A percentile compares a stretch with the other conserved stretches of the same genome.
Conservation (phyloP, 345 rosid genomes). For the Pistacia vera region DNA sequence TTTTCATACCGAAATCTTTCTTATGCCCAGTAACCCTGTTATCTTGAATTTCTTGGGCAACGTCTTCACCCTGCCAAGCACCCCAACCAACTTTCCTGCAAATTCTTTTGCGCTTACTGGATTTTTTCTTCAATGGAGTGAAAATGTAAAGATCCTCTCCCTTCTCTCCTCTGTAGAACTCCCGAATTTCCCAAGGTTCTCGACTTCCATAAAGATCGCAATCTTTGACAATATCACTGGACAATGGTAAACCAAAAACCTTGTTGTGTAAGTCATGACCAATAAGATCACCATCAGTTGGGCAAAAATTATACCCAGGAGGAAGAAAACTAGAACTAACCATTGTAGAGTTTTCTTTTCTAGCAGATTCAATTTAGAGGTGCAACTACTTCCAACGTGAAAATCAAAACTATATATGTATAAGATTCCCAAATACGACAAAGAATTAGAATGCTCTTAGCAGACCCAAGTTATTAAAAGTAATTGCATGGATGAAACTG, state of each 20-base stretch:
- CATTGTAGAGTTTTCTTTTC: too few relatives aligned
- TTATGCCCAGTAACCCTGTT: not conserved
- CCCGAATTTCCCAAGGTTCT: not conserved
- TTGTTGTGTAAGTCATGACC: not conserved
- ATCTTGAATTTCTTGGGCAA: not conserved
- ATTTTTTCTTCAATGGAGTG: not conserved
- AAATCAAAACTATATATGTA: too few relatives aligned
- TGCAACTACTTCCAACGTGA: too few relatives aligned
- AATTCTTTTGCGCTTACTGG: not conserved
- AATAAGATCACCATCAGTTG: not conserved
- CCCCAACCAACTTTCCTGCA: not conserved
- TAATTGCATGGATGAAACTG: too few relatives aligned
- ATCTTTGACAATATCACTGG: not conserved
- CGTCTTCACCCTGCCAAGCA: not conserved
- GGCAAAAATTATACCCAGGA: not conserved
- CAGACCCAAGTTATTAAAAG: too few relatives aligned
- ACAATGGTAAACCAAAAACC: not conserved
- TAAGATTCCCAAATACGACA: too few relatives aligned
- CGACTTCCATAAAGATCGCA: not conserved
- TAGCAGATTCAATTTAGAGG: too few relatives aligned
- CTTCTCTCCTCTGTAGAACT: not conserved
- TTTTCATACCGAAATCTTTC: not conserved
- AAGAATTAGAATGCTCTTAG: too few relatives aligned
- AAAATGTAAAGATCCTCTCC: not conserved
- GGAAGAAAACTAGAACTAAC: too few relatives aligned